Evolutionary conservation across 352 stramenopile genomes (phyloP).

Genomic region (Phytophthora pinifolia): DNA sequence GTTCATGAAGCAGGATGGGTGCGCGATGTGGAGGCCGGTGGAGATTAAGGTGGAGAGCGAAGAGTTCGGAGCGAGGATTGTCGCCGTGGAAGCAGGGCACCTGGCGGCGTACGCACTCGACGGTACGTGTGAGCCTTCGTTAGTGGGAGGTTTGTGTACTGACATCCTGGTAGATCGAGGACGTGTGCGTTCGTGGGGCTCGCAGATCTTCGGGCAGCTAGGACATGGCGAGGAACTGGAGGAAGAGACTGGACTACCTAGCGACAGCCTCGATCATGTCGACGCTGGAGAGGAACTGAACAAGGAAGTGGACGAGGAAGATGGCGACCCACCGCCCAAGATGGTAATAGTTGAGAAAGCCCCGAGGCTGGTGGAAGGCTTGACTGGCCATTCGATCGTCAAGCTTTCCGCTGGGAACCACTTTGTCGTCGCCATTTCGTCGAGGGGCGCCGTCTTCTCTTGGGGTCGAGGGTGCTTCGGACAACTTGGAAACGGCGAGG

Average conservation of each 20-base stretch:
- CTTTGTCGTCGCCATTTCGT: slow-evolving; percentile 54
- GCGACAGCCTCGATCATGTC: slow-evolving; percentile 1
- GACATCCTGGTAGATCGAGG: slow-evolving; percentile 52
- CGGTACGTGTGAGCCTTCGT: slow-evolving; percentile 17
- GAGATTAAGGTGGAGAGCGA: slow-evolving; percentile 24
- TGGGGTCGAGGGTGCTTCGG: slow-evolving; percentile 64
- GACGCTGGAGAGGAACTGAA: slow-evolving; percentile 1
- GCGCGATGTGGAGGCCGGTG: slow-evolving; percentile 49
- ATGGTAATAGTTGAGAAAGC: slow-evolving; percentile 26
- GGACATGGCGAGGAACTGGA: slow-evolving; percentile 37
- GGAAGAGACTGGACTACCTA: neutral
- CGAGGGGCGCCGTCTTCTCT: slow-evolving; percentile 40
- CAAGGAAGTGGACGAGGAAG: slow-evolving; percentile 17
- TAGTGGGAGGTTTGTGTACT: no score
- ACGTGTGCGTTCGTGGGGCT: slow-evolving; percentile 58
- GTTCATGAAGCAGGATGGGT: slow-evolving; percentile 55
- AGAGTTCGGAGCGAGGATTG: slow-evolving; percentile 25
- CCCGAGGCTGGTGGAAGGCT: slow-evolving; percentile 20
- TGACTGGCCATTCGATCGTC: slow-evolving; percentile 25
- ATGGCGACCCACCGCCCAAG: neutral
- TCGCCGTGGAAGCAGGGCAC: slow-evolving; percentile 48
- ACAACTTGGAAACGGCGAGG: slow-evolving; percentile 54
- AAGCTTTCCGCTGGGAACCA: slow-evolving; percentile 66
- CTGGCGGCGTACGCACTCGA: slow-evolving; percentile 63
- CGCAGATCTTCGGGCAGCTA: slow-evolving; percentile 54